Conservation (phyloP, 768 basidiomycete genomes). For the Serendipita vermifera region DNA sequence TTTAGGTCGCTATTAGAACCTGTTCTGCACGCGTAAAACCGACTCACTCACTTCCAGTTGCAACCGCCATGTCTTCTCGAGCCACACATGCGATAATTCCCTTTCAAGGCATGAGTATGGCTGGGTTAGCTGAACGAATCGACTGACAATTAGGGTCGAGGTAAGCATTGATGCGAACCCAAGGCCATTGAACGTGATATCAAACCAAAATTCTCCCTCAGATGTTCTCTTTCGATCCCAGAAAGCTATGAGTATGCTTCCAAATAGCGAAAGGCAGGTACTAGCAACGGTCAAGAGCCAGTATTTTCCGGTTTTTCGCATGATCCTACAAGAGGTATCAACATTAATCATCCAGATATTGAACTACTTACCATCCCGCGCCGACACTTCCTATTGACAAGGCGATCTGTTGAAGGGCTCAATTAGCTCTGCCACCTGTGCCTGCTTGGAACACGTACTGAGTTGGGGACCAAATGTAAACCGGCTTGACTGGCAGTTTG, state of each 20-base stretch:
- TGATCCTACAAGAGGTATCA: conserved; percentile 41
- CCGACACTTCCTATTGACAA: conserved; percentile 75
- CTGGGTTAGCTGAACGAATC: conserved; percentile 6
- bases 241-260: conserved; percentile 43
- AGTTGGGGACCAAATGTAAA: conserved; percentile 80
- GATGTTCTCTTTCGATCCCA: conserved; percentile 54
- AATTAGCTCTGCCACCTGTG: conserved; percentile 13
- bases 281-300: conserved; percentile 61
- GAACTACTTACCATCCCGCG: conserved; percentile 59
- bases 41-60: conserved; percentile 68
- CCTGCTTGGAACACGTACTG: conserved; percentile 36
- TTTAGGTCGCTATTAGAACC: conserved; percentile 24
- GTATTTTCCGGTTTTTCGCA: conserved; percentile 77
- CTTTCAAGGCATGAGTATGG: conserved; percentile 28
- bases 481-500: conserved; percentile 58
- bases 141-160: background rate
- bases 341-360: background rate
- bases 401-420: conserved; percentile 39
- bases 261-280: conserved; percentile 44
- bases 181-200: conserved; percentile 69
- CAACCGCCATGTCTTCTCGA: conserved; percentile 73
- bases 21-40: conserved; percentile 12
- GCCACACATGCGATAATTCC: conserved; percentile 78
- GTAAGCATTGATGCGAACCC: conserved; percentile 26
- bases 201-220: conserved; percentile 53